Conservation (phyloP, 306 rosid species). For the Glycine tomentella region DNA sequence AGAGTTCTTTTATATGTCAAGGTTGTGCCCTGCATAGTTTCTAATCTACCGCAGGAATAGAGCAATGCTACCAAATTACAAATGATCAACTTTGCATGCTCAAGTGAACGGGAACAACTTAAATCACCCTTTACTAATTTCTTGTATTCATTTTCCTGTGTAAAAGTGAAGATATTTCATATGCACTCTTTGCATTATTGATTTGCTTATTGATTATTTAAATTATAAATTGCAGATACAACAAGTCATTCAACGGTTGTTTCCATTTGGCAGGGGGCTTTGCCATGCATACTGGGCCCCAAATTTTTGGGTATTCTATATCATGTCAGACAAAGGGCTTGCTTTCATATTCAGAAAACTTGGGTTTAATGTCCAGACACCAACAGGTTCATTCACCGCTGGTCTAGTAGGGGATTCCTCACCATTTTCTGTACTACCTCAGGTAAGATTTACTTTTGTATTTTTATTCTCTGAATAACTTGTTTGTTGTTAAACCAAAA, state of each 20-base stretch:
- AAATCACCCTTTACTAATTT: not conserved
- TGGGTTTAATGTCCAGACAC: conserved; percentile 65
- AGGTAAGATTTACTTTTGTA: conserved; percentile 52
- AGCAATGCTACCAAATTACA: conserved; percentile 4
- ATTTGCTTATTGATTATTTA: conserved; percentile 38
- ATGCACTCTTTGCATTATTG: conserved; percentile 26
- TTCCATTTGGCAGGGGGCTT: conserved; percentile 98
- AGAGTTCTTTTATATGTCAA: not conserved
- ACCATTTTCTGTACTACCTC: conserved; percentile 80
- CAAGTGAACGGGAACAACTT: conserved; percentile 7
- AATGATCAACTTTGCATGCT: conserved; percentile 2
- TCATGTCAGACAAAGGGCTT: conserved; percentile 82
- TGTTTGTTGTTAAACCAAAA: not conserved
- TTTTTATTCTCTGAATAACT: conserved; percentile 25
- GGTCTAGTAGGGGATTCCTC: conserved; percentile 92
- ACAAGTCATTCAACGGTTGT: conserved; percentile 76
- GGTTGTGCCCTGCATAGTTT: conserved; percentile 23
- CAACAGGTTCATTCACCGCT: conserved; percentile 83
- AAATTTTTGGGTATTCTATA: conserved; percentile 93
- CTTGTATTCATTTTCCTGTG: conserved; percentile 21
- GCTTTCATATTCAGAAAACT: conserved; percentile 71
- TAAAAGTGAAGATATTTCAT: conserved; percentile 26
- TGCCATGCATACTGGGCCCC: conserved; percentile 99
- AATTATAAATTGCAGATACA: conserved; percentile 68
- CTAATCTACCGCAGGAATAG: conserved; percentile 5